phyloP scores from a whole-genome alignment of 73 alveolate species.

The Breviolum minutum region DNA sequence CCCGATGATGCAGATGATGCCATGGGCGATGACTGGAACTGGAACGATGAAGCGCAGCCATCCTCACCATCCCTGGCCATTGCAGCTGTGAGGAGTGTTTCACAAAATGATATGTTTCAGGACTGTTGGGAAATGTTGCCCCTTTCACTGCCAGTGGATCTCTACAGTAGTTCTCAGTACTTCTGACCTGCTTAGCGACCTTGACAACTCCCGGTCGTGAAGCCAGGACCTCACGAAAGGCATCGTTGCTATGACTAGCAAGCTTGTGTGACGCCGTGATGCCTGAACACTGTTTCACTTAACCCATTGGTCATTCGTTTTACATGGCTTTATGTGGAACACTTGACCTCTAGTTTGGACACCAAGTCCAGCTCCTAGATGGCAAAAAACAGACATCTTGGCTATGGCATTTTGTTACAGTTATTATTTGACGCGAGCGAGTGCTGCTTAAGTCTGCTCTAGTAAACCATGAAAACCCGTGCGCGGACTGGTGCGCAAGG shows the following conservation, averaged over 20 bases:
- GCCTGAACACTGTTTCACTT: not conserved
- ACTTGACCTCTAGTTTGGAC: too few species aligned
- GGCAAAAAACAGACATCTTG: too few species aligned
- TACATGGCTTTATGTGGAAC: too few species aligned
- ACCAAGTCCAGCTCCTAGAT: too few species aligned
- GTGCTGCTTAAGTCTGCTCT: too few species aligned
- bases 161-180: not conserved
- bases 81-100: not conserved
- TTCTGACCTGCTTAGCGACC: too few species aligned
- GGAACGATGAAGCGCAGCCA: not conserved
- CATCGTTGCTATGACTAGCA: constrained; percentile 28
- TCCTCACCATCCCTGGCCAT: constrained; percentile 58
- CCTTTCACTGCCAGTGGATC: not conserved
- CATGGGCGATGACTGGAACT: not conserved
- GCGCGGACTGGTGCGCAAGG: too few species aligned
- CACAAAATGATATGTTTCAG: constrained; percentile 27
- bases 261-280: constrained; percentile 8
- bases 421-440: too few species aligned
- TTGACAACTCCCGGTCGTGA: too few species aligned
- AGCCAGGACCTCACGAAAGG: constrained; percentile 47
- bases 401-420: too few species aligned
- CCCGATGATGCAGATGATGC: not conserved
- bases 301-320: not conserved
- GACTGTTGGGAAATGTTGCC: not conserved
- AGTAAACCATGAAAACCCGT: too few species aligned